Evolutionary conservation across 2,329 filamentous ascomycete species (phyloP), one percentile per base, ranked within the genome.

Genomic region (Cladophialophora bantiana): DNA sequence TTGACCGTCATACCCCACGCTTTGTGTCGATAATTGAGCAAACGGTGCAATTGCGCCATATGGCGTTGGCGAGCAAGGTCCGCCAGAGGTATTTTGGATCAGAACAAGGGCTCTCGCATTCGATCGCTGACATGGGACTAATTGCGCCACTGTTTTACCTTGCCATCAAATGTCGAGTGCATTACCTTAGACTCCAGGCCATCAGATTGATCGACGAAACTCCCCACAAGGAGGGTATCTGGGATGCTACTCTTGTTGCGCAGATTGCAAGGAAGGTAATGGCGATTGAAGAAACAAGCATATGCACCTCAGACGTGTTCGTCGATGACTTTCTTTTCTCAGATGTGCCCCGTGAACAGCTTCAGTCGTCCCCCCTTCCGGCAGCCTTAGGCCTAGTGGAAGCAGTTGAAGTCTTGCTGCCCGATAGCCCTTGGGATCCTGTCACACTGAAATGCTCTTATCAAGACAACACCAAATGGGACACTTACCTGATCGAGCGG

Each of bases 131-230:
- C 40, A 71, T 75, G 13, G 77, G 77, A n/a, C 77, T 66, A 48
- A 70, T 75, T 64, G 71, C 74, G 0, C 75, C 76, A 3, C 55
- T 79, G 9, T 78, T 77, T 53, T 78, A 75, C 58, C 73, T 73
- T 0, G 73, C 75, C 9, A 59, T 76, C 0, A 77, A 77, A 55
- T 78, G 77, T 62, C 77, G 77, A 2, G 62, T 73, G 26, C 74
- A 70, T n/a, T 70, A 68, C n/a, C 67, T 78, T 60, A 70, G 77
- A 12, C 64, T 69, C 2, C 71, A 75, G 34, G 74, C 76, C 3
- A 69, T 74, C 52, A 55, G 60, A 18, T 18, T 74, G 34, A 52
- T 75, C 1, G 48, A 66, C n/a, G 35, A 60, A 7, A 61, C 57
- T 10, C 66, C 68, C 4, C 71, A 72, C 63, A 67, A 68, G 53